Evolutionary conservation across 805 yeast species (phyloP), one percentile per base, ranked within the genome.

Genomic region (Nakazawaea ishiwadae): DNA sequence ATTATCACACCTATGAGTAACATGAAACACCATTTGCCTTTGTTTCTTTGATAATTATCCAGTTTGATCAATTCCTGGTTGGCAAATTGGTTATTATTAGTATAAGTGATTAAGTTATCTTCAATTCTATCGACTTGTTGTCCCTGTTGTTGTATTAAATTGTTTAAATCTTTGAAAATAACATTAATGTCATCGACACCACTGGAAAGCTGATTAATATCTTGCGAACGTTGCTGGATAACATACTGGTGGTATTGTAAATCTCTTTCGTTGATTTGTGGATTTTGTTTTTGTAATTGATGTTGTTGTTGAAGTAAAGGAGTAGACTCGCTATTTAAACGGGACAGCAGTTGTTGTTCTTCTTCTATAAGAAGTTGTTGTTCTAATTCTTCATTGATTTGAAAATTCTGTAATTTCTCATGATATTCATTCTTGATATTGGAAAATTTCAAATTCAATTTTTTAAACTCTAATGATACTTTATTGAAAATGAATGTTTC

Each of bases 161-260:
- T 73, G 12, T 89, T 88, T 43, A 90, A 60, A 52, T 89, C 96
- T 49, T 79, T 79, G 58, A 88, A 89, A 4, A 90, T 89, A 8
- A 88, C 72, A 58, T 90, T 89, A 31, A 90, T 86, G 49, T 90
- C 96, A 40, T 71, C 75, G 9, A 89, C 87, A 0, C 96, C 95
- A 31, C 77, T 77, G 32, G 83, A 80, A 7, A 89, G 81, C 46
- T 77, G 79, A 23, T 70, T 67, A 24, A 90, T 84, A 47, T 87
- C 93, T 18, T 75, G 64, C 40, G 84, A 81, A 42, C 96, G 66
- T 53, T 87, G 91, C 43, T 79, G 77, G 2, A 89, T 79, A 4
- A 84, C 59, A 1, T 79, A 57, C 1, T 75, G 52, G 51, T 85
- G 91, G 47, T 79, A 78, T 48, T 78, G 84, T 17, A 84, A 54